phyloP scores from a whole-genome alignment of 2,329 filamentous ascomycete genomes.

The Ophiostoma triangulosporum region DNA sequence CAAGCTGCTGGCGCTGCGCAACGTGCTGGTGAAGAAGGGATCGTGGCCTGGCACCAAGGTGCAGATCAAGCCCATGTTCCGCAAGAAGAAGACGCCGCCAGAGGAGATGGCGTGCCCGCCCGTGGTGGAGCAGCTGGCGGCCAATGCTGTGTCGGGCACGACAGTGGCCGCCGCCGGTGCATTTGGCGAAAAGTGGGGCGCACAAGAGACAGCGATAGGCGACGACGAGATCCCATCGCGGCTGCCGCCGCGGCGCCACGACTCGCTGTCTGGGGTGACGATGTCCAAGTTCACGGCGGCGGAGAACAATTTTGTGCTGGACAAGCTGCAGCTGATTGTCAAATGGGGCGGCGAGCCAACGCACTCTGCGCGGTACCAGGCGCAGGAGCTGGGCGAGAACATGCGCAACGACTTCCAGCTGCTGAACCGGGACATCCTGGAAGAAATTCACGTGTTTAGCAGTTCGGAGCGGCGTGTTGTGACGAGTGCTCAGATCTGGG shows the following conservation, averaged over 20 bases:
- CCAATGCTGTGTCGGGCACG: constrained; percentile 9
- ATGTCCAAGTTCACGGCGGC: constrained; percentile 88
- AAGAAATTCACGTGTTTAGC: constrained; percentile 89
- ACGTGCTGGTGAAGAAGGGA: constrained; percentile 83
- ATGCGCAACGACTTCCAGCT: constrained; percentile 91
- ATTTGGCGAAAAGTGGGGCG: constrained; percentile 8
- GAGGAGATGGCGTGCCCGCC: constrained; percentile 25
- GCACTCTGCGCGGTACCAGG: constrained; percentile 90
- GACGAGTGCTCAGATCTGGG: constrained; percentile 93
- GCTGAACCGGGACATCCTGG: constrained; percentile 81
- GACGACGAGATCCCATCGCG: constrained; percentile 20
- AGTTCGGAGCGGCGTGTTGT: constrained; percentile 91
- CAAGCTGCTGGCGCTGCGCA: constrained; percentile 76
- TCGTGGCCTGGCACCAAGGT: constrained; percentile 94
- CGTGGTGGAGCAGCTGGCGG: constrained; percentile 24
- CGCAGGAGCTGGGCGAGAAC: constrained; percentile 86
- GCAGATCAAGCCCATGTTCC: constrained; percentile 98
- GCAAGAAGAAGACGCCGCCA: constrained; percentile 64
- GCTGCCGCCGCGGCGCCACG: constrained; percentile 50
- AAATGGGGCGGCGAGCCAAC: constrained; percentile 99
- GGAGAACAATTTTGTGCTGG: constrained; percentile 83
- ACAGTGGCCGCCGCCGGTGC: background rate
- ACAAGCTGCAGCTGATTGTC: constrained; percentile 94
- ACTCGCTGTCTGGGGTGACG: constrained; percentile 79
- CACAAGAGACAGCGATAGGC: constrained; percentile 12